phyloP scores from a whole-genome alignment of 2,329 filamentous ascomycete species.

The Talaromyces verruculosus region DNA sequence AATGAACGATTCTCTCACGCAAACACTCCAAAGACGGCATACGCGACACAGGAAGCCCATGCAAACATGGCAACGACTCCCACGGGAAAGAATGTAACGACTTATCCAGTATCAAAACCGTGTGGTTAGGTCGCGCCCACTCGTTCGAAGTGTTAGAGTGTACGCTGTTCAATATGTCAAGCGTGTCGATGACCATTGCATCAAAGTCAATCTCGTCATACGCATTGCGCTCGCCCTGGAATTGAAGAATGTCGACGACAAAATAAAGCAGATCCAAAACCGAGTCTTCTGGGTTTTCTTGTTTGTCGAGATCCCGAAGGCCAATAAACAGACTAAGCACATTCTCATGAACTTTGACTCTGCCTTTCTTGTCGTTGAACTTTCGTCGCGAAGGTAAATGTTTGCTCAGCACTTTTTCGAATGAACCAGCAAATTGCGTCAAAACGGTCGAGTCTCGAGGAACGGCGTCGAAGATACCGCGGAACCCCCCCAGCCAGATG shows the following conservation, averaged over 20 bases:
- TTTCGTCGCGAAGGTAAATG: conserved; percentile 78
- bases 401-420: conserved; percentile 76
- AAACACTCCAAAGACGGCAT: conserved; percentile 84
- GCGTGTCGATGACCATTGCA: conserved; percentile 79
- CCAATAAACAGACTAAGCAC: conserved; percentile 88
- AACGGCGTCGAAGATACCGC: conserved; percentile 84
- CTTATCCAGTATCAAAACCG: conserved; percentile 88
- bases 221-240: conserved; percentile 92
- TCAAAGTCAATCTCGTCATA: conserved; percentile 99
- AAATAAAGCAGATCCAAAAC: conserved; percentile 95
- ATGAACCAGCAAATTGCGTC: conserved; percentile 71
- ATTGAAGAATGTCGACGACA: conserved; percentile 92
- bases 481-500: conserved; percentile 93
- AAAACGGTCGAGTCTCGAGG: conserved; percentile 63
- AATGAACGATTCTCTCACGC: conserved; percentile 68
- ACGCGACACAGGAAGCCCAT: conserved; percentile 75
- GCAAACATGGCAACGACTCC: conserved; percentile 89
- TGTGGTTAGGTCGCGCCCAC: conserved; percentile 55
- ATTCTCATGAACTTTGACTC: conserved; percentile 59
- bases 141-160: conserved; percentile 53
- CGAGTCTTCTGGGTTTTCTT: conserved; percentile 79
- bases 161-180: conserved; percentile 80
- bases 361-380: conserved; percentile 53
- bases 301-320: conserved; percentile 69
- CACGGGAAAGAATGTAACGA: conserved; percentile 88